A percentile compares a stretch with the other conserved stretches of the same genome.
Conservation (phyloP, 1,284 basidiomycete species). For the Puccinia coronata region DNA sequence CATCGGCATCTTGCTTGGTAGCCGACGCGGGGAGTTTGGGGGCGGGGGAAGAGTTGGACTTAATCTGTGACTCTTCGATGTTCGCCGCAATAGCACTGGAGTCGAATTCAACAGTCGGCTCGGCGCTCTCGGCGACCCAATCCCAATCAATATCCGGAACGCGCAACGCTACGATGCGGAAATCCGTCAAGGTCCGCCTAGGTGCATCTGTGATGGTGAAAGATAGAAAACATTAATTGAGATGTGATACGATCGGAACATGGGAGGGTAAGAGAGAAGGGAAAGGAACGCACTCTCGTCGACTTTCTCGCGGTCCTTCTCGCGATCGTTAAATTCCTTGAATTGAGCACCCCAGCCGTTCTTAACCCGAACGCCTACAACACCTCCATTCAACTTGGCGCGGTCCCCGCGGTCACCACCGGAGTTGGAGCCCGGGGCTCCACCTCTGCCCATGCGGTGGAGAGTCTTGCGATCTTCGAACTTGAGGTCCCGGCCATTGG, state of each 20-base stretch:
- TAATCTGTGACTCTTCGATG: background rate
- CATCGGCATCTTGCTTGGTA: conserved; percentile 30
- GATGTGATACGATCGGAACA: no score
- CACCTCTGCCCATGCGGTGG: conserved; percentile 9
- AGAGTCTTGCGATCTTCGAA: conserved; percentile 18
- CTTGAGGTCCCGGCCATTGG: conserved; percentile 14
- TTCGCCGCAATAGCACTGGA: background rate
- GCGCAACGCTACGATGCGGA: conserved; percentile 86
- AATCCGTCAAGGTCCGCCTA: conserved; percentile 82
- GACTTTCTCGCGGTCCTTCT: conserved; percentile 16
- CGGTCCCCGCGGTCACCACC: background rate
- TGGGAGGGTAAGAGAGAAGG: background rate
- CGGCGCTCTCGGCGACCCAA: conserved; percentile 55
- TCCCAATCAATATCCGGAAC: conserved; percentile 64
- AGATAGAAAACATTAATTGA: background rate
- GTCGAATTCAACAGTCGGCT: background rate
- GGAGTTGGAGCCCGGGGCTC: background rate
- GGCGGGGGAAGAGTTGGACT: background rate
- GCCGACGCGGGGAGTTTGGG: background rate
- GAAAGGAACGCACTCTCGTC: conserved; percentile 23
- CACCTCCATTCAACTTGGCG: background rate
- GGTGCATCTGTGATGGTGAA: background rate
- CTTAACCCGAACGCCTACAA: background rate
- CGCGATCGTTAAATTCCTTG: conserved; percentile 37
- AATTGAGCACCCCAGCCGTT: conserved; percentile 44